Base-by-base conservation (phyloP, 2,329 filamentous ascomycete genomes). In the Tolypocladium inflatum region DNA sequence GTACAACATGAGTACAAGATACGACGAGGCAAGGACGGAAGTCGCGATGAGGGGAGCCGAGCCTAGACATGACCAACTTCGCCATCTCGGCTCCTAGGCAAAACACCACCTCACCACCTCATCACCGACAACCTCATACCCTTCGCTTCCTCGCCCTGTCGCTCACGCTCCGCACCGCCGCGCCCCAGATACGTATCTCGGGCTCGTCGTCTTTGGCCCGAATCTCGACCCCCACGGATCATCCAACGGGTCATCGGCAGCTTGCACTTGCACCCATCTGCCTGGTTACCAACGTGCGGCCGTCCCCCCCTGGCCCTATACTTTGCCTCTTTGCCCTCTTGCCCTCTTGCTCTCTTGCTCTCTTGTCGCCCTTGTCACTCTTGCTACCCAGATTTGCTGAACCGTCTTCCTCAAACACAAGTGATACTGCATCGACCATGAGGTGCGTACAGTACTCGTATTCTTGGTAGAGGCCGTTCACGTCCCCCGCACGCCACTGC, bases 381-480 rank as follows among this genome's bases (percentile, higher is more conserved):
- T 17, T 38, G 37, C 9, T 21, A 30, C 26, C 26, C 26, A 8
- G 17, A 19, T 11, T 48, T 15, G 23, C 23, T 30, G 13, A 2
- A 21, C 21, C 13, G 42, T 6, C 15, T 38, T 17, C 5, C 37
- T 38, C 37, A 15, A 17, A 15, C 37, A 17, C 37, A 38, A 17
- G 17, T 17, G 13, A 38, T 38, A 17, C 13, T 13, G 37, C 37
- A 13, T 38, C 37, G 37, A 30, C 58, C 56, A 61, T 61, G 60
- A 61, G 58, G 60, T 61, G 60, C 55, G 60, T 61, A 50, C 30
- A 33, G 30, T 33, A 33, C 30, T 8, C 56, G 60, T 61, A 43
- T n/a, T n/a, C 39, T 4, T 2, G 11, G 42, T 42, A 4, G 23
- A 5, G 13, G 30, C 48, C 11, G 9, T 33, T 35, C 17, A n/a